Evolutionary conservation across 208 protist genomes (phyloP), one percentile per base, ranked within the genome.

Genomic region (Borovskyia barvae): DNA sequence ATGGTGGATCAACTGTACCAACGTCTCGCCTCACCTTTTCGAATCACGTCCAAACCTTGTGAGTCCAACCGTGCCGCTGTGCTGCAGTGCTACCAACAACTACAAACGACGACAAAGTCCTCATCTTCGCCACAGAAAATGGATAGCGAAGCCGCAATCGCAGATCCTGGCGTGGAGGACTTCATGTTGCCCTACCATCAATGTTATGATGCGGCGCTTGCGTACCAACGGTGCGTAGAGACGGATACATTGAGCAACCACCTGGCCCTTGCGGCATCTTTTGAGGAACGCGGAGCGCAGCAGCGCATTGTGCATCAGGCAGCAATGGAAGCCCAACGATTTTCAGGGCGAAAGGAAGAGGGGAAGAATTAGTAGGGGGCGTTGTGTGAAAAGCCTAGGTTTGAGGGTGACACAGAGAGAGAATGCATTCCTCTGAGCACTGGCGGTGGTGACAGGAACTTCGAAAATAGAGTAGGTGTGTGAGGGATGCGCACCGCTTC

Each of bases 1-100:
- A 69, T 72, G 51, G 56, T 86, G 17, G 75, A 89, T 51, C 71
- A 66, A 11, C 82, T 94, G 57, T 77, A 81, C 41, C 42, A 62
- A 47, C 56, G 79, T 5, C 58, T 91, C 22, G 62, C 70, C n/a
- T 94, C 87, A 5, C 78, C 84, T 5, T 91, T 94, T 52, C 81
- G 83, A 41, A 66, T 90, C 19, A 58, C 81, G 11, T 37, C 71
- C 4, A 94, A 85, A 40, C 67, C 75, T 12, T 94, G 87, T 40
- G 87, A 94, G 36, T 37, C 61, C 0, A 53, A 48, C 7, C 74
- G 82, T 4, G 46, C 65, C 30, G 66, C 67, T 0, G 72, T 89
- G 9, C 28, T 93, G 14, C 68, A 71, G 32, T 93, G 85, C 54
- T 89, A 88, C 62, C 69, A 84, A 28, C 47, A 72, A 39, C 47